phyloP scores from a whole-genome alignment of 2,329 filamentous ascomycete species.

The Biscogniauxia sp. region DNA sequence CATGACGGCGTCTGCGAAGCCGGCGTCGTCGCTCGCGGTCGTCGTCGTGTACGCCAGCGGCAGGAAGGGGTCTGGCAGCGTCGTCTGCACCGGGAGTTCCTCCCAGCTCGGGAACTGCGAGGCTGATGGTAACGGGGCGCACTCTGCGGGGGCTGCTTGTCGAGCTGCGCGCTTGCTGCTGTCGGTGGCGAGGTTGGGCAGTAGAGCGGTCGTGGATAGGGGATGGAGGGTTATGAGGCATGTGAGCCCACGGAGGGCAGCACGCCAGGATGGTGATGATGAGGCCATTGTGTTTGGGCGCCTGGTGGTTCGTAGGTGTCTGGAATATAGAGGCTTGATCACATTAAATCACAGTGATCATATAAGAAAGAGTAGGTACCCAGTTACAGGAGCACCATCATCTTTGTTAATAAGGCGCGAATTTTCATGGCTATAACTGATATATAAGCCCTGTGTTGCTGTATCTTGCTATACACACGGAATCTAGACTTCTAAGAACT shows the following conservation, averaged over 20 bases:
- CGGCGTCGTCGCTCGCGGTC: slow-evolving; percentile 25
- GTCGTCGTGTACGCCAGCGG: slow-evolving; percentile 38
- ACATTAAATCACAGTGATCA: no score
- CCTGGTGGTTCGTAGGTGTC: not conserved
- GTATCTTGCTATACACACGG: not conserved
- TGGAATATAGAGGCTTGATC: not conserved
- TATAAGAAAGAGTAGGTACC: no score
- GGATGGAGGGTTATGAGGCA: not conserved
- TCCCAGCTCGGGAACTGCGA: slow-evolving; percentile 34
- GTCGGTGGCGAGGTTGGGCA: slow-evolving; percentile 10
- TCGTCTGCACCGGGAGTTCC: slow-evolving; percentile 35
- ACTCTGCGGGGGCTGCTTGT: slow-evolving; percentile 10
- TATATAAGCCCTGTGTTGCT: not conserved
- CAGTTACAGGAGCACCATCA: no score
- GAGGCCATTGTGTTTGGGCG: not conserved
- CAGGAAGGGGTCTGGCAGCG: slow-evolving; percentile 45
- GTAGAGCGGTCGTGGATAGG: not conserved
- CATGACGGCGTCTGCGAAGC: slow-evolving; percentile 35
- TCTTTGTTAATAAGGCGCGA: no score
- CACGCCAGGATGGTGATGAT: not conserved
- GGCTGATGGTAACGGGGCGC: slow-evolving; percentile 23
- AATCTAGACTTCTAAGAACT: not conserved
- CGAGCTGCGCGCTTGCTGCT: not conserved
- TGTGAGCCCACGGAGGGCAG: not conserved
- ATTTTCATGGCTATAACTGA: not conserved